phyloP scores from a whole-genome alignment of 1,284 basidiomycete genomes.

The Fomes fomentarius region DNA sequence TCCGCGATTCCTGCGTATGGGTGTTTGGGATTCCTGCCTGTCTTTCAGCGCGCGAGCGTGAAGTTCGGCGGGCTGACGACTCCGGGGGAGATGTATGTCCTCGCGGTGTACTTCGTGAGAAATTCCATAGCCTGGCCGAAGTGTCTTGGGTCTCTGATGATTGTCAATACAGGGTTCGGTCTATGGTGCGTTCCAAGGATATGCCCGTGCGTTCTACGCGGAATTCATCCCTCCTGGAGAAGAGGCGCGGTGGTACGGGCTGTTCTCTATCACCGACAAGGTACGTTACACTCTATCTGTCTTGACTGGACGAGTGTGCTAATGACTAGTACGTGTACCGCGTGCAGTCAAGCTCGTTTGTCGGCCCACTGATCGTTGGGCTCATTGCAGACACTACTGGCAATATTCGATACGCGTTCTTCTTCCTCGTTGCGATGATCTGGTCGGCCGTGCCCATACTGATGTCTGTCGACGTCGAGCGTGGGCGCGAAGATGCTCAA shows the following conservation, averaged over 20 bases:
- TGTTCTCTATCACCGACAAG: conserved; percentile 91
- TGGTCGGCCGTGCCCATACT: conserved; percentile 81
- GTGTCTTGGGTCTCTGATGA: conserved; percentile 14
- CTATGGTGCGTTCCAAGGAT: conserved; percentile 82
- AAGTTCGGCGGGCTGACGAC: conserved; percentile 76
- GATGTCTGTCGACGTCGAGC: conserved; percentile 65
- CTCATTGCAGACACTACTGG: conserved; percentile 85
- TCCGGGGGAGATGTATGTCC: conserved; percentile 80
- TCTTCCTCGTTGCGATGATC: conserved; percentile 84
- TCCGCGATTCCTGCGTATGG: conserved; percentile 81
- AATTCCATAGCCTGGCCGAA: neutral
- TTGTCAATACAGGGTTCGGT: conserved; percentile 51
- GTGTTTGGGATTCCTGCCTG: conserved; percentile 74
- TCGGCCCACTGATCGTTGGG: conserved; percentile 88
- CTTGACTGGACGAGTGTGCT: no score
- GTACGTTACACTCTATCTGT: conserved; percentile 39
- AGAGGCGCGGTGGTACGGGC: conserved; percentile 77
- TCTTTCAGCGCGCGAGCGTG: conserved; percentile 44
- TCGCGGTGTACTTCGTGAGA: conserved; percentile 81
- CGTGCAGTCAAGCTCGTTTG: conserved; percentile 79
- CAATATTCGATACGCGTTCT: conserved; percentile 88
- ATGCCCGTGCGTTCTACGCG: conserved; percentile 79
- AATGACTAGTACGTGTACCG: neutral
- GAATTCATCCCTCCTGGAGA: conserved; percentile 79
- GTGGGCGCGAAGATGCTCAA: conserved; percentile 69